Base-by-base conservation (phyloP, 2,329 filamentous ascomycete species). In the Sordariomycetes sp. region DNA sequence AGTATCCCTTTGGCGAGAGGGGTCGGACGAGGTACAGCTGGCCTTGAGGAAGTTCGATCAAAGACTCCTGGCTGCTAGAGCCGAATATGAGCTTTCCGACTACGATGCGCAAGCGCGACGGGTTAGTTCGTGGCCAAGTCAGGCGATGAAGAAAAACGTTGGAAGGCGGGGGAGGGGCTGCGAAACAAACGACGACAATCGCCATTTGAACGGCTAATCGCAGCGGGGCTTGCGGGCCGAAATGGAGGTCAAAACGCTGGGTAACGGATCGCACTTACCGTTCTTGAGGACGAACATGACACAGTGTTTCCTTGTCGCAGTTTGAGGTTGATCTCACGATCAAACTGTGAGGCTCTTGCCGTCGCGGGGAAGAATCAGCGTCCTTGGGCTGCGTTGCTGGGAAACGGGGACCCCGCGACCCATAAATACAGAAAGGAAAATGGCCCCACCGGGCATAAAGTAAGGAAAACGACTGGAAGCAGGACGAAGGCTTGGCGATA, bases 21-120 rank as follows among this genome's bases (percentile, higher is more conserved):
- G 94, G 94, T 65, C 94, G 89, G 65, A 99, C 94, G 63, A 99
- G 86, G 72, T 96, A 99, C 52, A 99, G 89, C 72, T 97, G 91
- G 68, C 94, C 94, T 71, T 97, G 90, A 17, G 91, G 85, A 51
- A 99, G 85, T 69, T 97, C 91, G 72, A 96, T 90, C 68, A 99
- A 84, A 53, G 90, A 87, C 75, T 97, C 91, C 71, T 96, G 92
- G 69, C 84, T 89, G 66, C 82, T 24, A 60, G 79, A 82, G 68
- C 95, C 90, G 69, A 97, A 97, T 68, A 97, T 84, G 67, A 94
- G 85, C 74, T 96, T 96, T 73, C 89, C 88, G 64, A 95, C 90
- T 95, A 67, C 2, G 34, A 25, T 32, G 13, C 22, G 42, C 15
- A 42, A 22, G 32, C 55, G 55, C 54, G 20, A 53, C 24, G 50